phyloP scores from a whole-genome alignment of 495 filamentous ascomycete species.

The Penicillium argentinense region DNA sequence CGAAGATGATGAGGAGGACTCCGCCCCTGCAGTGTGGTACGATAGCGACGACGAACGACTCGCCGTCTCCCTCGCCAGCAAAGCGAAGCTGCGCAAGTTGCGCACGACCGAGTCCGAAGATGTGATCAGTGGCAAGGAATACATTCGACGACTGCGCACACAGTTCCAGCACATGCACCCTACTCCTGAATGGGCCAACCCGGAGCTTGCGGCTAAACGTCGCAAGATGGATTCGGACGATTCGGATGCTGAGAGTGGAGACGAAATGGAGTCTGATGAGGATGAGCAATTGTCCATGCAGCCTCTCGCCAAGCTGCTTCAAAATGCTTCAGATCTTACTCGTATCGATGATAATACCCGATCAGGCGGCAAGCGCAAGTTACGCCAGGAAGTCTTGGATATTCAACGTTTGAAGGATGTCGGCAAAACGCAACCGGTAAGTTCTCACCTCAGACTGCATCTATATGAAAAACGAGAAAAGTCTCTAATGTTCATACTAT shows the following conservation, averaged over 20 bases:
- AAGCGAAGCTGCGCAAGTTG: slow-evolving; percentile 74
- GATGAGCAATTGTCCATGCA: slow-evolving; percentile 64
- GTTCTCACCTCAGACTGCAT: slow-evolving; percentile 18
- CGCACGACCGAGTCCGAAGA: slow-evolving; percentile 79
- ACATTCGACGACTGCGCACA: slow-evolving; percentile 71
- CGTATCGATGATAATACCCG: slow-evolving; percentile 39
- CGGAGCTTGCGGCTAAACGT: slow-evolving; percentile 45
- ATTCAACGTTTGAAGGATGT: slow-evolving; percentile 74
- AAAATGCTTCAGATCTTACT: slow-evolving; percentile 59
- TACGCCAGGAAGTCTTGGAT: slow-evolving; percentile 84
- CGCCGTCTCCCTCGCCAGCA: slow-evolving; percentile 73
- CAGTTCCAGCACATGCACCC: slow-evolving; percentile 83
- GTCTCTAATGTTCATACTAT: too few species aligned
- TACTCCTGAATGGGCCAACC: slow-evolving; percentile 72
- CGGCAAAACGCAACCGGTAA: slow-evolving; percentile 56
- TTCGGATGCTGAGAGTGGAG: slow-evolving; percentile 39
- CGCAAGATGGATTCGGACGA: slow-evolving; percentile 50
- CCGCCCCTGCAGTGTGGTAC: slow-evolving; percentile 69
- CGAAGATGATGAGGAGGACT: slow-evolving; percentile 35
- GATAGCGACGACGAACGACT: slow-evolving; percentile 95
- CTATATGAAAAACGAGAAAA: too few species aligned
- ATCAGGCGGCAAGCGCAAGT: slow-evolving; percentile 52
- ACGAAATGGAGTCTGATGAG: slow-evolving; percentile 56
- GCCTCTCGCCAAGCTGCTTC: slow-evolving; percentile 78
- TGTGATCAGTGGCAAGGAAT: slow-evolving; percentile 80